These are phyloP conservation scores for Tetradesmus obliquus DNA, from an alignment of 139 green algal species.

Conservation along the genomic window DNA sequence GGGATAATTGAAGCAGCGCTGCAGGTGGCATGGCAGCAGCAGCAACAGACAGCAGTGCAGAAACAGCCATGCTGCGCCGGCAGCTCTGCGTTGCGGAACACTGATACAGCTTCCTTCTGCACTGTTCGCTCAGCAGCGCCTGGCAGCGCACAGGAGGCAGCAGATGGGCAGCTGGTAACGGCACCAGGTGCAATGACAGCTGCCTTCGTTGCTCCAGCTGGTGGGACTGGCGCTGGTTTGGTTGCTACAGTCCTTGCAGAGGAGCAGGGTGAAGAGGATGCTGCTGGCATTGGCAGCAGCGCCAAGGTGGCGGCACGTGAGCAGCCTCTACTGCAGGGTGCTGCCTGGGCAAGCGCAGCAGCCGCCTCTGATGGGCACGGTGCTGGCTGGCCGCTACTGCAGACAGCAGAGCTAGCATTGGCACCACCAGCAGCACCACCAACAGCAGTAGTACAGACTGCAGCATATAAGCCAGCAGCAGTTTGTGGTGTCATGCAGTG, in stretches of 20 bases:
- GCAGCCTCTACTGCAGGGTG: too few relatives aligned
- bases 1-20: too few relatives aligned
- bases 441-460: too few relatives aligned
- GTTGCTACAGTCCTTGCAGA: background rate
- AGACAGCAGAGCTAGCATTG: too few relatives aligned
- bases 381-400: too few relatives aligned
- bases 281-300: background rate
- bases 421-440: too few relatives aligned
- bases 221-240: background rate
- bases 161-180: background rate
- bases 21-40: background rate
- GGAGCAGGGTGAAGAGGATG: background rate
- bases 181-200: background rate
- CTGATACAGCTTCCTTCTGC: background rate
- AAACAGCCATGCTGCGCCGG: background rate
- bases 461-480: too few relatives aligned
- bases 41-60: background rate
- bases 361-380: too few relatives aligned
- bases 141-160: background rate
- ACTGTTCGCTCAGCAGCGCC: background rate
- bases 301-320: background rate
- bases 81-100: too few relatives aligned
- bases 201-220: background rate
- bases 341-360: too few relatives aligned
- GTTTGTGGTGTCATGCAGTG: too few relatives aligned